A percentile compares a stretch with the other conserved stretches of the same genome.
These are phyloP conservation scores for Clausena lansium DNA, from an alignment of 345 rosid species.

Conservation along the genomic window DNA sequence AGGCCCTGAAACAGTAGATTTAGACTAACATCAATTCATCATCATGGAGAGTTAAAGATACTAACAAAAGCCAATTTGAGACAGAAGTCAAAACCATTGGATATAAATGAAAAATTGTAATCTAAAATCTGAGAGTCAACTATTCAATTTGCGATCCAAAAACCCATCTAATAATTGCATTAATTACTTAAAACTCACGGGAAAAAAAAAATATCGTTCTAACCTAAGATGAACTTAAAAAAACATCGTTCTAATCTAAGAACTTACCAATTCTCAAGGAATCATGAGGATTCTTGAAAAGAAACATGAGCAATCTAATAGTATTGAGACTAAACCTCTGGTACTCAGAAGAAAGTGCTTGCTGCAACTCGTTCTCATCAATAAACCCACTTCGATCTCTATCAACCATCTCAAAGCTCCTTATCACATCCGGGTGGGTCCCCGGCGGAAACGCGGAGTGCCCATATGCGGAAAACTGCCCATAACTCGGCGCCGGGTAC, in stretches of 20 bases:
- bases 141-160: not conserved
- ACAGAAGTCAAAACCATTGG: not conserved
- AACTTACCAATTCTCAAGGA: constrained; percentile 43
- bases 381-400: constrained; percentile 61
- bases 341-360: constrained; percentile 53
- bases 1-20: constrained; percentile 39
- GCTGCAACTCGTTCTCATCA: constrained; percentile 61
- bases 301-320: constrained; percentile 56
- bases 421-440: constrained; percentile 46
- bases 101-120: not conserved
- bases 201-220: not conserved
- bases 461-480: constrained; percentile 28
- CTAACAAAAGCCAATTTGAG: not conserved
- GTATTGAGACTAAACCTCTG: constrained; percentile 48
- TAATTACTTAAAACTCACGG: not conserved
- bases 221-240: not conserved
- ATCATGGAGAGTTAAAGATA: not conserved
- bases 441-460: constrained; percentile 46
- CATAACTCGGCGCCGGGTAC: constrained; percentile 16
- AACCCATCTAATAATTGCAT: not conserved
- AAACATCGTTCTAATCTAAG: no score
- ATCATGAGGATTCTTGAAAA: constrained; percentile 60
- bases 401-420: constrained; percentile 61
- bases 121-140: not conserved
- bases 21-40: not conserved